phyloP scores from a whole-genome alignment of 2,329 filamentous ascomycete species.

The Fusarium nodosum region DNA sequence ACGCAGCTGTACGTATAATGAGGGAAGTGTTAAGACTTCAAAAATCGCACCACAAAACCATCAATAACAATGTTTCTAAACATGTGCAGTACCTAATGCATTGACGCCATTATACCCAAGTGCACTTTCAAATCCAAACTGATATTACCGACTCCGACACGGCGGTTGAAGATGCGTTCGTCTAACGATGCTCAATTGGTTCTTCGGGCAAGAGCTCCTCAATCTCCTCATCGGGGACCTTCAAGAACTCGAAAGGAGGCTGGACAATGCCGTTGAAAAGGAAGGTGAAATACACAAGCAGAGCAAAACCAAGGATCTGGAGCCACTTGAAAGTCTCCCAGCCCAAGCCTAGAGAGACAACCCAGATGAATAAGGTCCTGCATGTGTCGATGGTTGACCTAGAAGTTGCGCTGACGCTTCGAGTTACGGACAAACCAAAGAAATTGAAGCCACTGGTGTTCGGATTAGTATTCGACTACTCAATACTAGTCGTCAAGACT shows the following conservation, averaged over 20 bases:
- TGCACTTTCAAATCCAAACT: conserved; percentile 3
- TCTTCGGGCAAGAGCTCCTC: conserved; percentile 83
- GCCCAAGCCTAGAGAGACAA: conserved; percentile 90
- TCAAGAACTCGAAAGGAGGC: conserved; percentile 80
- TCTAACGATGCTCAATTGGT: conserved; percentile 77
- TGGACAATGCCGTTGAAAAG: conserved; percentile 94
- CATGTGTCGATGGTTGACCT: conserved; percentile 98
- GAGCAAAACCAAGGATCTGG: conserved; percentile 87
- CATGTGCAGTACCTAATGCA: conserved; percentile 20
- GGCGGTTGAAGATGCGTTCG: neutral
- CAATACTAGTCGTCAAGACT: conserved; percentile 11
- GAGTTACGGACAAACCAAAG: conserved; percentile 94
- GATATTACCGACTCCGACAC: neutral
- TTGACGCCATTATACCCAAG: conserved; percentile 19
- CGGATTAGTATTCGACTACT: conserved; percentile 34
- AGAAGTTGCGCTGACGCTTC: conserved; percentile 89
- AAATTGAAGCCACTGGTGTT: conserved; percentile 90
- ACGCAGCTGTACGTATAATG: too few species aligned
- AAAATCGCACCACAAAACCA: too few species aligned
- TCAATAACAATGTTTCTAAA: conserved; percentile 6
- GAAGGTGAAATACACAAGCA: conserved; percentile 97
- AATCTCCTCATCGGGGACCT: conserved; percentile 63
- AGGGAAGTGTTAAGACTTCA: too few species aligned
- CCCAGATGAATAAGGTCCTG: conserved; percentile 97
- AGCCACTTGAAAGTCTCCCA: conserved; percentile 99